phyloP scores from a whole-genome alignment of 805 yeast species.

The Yarrowia divulgata region DNA sequence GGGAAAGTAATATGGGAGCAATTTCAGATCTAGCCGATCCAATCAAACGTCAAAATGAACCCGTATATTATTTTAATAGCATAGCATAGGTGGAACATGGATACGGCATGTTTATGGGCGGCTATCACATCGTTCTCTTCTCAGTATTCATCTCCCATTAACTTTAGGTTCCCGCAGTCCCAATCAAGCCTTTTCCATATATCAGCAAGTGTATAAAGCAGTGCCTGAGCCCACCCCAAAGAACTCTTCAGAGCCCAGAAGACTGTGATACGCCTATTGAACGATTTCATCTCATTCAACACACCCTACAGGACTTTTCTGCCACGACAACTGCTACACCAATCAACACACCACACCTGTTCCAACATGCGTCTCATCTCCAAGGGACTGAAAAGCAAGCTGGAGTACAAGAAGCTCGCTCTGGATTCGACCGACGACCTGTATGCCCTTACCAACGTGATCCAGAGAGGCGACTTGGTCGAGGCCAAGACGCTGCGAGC shows the following conservation, averaged over 20 bases:
- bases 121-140: too few species aligned
- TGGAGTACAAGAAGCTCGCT: constrained; percentile 34
- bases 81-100: not conserved
- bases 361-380: constrained; percentile 32
- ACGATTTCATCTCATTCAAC: not conserved
- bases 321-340: not conserved
- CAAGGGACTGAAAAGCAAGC: constrained; percentile 35
- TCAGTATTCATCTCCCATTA: not conserved
- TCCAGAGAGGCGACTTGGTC: constrained; percentile 30
- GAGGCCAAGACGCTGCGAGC: constrained; percentile 38
- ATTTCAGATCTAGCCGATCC: not conserved
- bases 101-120: too few species aligned
- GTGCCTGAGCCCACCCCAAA: constrained; percentile 1
- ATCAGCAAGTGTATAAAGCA: constrained; percentile 22
- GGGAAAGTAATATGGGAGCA: not conserved
- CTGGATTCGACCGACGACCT: constrained; percentile 37
- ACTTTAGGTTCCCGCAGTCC: constrained; percentile 17
- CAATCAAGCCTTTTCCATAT: constrained; percentile 37
- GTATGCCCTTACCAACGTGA: constrained; percentile 34
- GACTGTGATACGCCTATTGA: not conserved
- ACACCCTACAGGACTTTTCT: not conserved
- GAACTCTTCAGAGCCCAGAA: not conserved
- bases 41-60: too few species aligned
- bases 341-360: not conserved
- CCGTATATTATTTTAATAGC: not conserved